phyloP scores from a whole-genome alignment of 805 yeast genomes.

The Saccharomyces jurei region DNA sequence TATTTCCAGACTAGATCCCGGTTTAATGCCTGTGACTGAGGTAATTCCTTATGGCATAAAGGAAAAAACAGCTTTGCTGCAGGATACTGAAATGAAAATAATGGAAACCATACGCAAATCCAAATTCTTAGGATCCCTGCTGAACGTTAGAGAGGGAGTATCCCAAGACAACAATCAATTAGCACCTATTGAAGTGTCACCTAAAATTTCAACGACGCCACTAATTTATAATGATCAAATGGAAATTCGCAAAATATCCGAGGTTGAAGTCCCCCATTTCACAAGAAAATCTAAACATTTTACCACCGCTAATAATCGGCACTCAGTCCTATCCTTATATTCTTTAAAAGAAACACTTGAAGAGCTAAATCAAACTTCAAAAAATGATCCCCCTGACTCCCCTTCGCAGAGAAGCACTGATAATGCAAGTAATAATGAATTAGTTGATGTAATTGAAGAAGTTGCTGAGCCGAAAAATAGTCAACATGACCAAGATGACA shows the following conservation, averaged over 20 bases:
- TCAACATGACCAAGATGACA: background rate
- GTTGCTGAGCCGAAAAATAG: slow-evolving; percentile 2
- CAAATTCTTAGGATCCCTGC: slow-evolving; percentile 33
- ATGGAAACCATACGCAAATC: slow-evolving; percentile 34
- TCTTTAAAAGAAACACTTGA: slow-evolving; percentile 55
- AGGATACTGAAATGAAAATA: slow-evolving; percentile 19
- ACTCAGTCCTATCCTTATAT: slow-evolving; percentile 59
- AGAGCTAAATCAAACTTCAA: slow-evolving; percentile 40
- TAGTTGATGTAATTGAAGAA: slow-evolving; percentile 5
- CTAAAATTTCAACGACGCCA: slow-evolving; percentile 2
- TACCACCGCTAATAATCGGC: slow-evolving; percentile 51
- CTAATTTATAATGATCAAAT: slow-evolving; percentile 32
- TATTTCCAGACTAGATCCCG: slow-evolving; percentile 34
- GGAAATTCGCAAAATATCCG: slow-evolving; percentile 35
- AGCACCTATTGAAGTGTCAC: slow-evolving; percentile 9
- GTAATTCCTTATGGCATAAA: slow-evolving; percentile 10
- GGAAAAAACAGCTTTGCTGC: slow-evolving; percentile 18
- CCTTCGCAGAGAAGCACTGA: slow-evolving; percentile 6
- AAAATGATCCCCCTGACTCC: slow-evolving; percentile 6
- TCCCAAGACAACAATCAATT: slow-evolving; percentile 16
- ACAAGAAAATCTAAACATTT: slow-evolving; percentile 54
- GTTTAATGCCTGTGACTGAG: slow-evolving; percentile 20
- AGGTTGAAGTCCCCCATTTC: slow-evolving; percentile 58
- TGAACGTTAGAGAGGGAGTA: slow-evolving; percentile 26
- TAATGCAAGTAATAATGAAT: slow-evolving; percentile 12